Evolutionary conservation across 257 asterid species (phyloP).

Genomic region (Cordia subcordata): DNA sequence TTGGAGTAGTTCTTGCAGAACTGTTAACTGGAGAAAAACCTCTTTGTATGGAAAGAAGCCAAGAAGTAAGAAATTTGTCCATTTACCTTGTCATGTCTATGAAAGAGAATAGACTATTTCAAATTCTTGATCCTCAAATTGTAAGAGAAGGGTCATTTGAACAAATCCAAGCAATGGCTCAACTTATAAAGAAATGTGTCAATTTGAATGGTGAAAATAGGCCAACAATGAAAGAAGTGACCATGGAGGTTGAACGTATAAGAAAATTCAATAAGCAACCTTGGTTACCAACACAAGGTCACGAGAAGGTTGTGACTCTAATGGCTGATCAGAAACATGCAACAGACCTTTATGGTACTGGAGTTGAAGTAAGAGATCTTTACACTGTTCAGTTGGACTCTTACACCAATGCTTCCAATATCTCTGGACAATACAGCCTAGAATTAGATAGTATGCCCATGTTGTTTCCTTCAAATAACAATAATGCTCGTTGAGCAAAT

Average conservation of each 20-base stretch:
- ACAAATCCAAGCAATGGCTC: background rate
- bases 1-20: slow-evolving; percentile 66
- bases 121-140: slow-evolving; percentile 47
- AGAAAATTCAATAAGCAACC: slow-evolving; percentile 47
- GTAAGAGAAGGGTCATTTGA: slow-evolving; percentile 45
- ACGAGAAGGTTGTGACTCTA: slow-evolving; percentile 24
- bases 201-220: slow-evolving; percentile 34
- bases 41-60: slow-evolving; percentile 36
- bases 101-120: slow-evolving; percentile 41
- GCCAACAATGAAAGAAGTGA: slow-evolving; percentile 79
- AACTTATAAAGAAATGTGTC: too few species aligned
- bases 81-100: slow-evolving; percentile 35
- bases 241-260: slow-evolving; percentile 55
- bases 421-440: slow-evolving; percentile 31
- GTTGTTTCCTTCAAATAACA: slow-evolving; percentile 18
- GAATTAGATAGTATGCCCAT: slow-evolving; percentile 16
- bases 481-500: background rate
- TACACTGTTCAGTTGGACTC: slow-evolving; percentile 36
- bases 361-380: slow-evolving; percentile 22
- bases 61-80: slow-evolving; percentile 43
- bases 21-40: slow-evolving; percentile 64
- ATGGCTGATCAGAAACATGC: slow-evolving; percentile 19
- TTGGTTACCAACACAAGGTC: slow-evolving; percentile 28
- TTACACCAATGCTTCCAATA: slow-evolving; percentile 16
- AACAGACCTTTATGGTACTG: slow-evolving; percentile 37